A percentile compares a stretch with the other conserved stretches of the same genome.
phyloP scores from a whole-genome alignment of 306 rosid species.

The Lathyrus aphaca region DNA sequence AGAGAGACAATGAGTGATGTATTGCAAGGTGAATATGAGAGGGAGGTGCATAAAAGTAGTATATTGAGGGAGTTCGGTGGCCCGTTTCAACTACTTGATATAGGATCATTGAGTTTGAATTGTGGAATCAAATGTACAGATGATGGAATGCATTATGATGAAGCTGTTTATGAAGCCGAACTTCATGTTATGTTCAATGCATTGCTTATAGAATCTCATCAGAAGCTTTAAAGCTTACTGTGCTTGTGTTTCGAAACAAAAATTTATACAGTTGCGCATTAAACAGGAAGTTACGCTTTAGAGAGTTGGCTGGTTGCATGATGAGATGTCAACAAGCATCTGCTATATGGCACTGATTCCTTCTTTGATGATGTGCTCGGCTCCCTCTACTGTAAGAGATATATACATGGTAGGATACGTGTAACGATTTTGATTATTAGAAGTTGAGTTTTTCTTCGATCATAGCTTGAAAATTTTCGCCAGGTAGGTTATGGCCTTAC shows the following conservation, averaged over 20 bases:
- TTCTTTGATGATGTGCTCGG: conserved; percentile 28
- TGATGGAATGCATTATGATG: conserved; percentile 92
- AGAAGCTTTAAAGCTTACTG: conserved; percentile 67
- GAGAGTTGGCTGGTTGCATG: background rate
- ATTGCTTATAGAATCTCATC: conserved; percentile 91
- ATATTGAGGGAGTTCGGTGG: conserved; percentile 70
- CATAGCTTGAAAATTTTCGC: conserved; percentile 37
- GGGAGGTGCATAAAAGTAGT: conserved; percentile 54
- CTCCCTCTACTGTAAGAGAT: conserved; percentile 7
- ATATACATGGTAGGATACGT: conserved; percentile 43
- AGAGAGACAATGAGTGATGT: conserved; percentile 79
- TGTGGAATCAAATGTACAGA: conserved; percentile 90
- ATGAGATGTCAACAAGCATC: background rate
- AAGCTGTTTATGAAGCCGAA: conserved; percentile 75
- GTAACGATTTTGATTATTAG: conserved; percentile 42
- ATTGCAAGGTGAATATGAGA: conserved; percentile 62
- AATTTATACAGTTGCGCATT: background rate
- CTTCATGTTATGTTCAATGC: conserved; percentile 85
- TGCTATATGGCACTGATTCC: conserved; percentile 25
- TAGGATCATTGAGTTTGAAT: conserved; percentile 83
- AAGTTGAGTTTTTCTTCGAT: conserved; percentile 46
- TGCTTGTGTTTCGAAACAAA: background rate
- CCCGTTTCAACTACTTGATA: conserved; percentile 69
- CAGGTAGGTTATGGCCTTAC: conserved; percentile 28
- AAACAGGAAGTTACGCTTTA: background rate